Base-by-base conservation (phyloP, 2,329 filamentous ascomycete species). In the Colletotrichum melonis region DNA sequence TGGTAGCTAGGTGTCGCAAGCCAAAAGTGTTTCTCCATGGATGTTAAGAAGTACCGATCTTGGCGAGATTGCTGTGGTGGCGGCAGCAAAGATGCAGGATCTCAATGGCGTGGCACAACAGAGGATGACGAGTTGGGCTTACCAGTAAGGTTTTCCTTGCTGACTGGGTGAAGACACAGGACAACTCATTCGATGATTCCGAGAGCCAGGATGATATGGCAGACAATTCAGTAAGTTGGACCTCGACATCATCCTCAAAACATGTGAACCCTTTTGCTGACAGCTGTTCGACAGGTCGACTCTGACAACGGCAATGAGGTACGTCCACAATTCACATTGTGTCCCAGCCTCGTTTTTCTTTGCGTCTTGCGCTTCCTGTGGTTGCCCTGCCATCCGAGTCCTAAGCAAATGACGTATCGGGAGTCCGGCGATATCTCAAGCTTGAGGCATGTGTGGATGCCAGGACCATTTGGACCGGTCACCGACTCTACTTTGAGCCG, bases 71-170 rank as follows among this genome's bases (percentile, higher is more conserved):
- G 28, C 0, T 4, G 22, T 58, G 12, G 62, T 42, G 19, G 54
- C 54, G 9, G 55, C 42, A 57, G 55, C 42, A 70, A 55, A 70
- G 63, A 70, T 70, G 63, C 63, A 67, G 68, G 22, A 63, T 49
- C 38, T n/a, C 32, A 60, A 35, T 9, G 16, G 26, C 11, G 42
- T 60, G 19, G 28, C 63, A n/a, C 63, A 46, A 30, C 14, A 59
- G 30, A 70, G 68, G 49, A 70, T 22, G 14, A 46, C 68, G n/a
- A 59, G 46, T 59, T 24, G 49, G 63, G 68, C 63, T 60, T 70
- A 60, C 63, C 68, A 42, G 63, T 60, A 67, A 65, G 63, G 64
- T 28, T 46, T 70, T 70, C 30, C 55, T 59, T 69, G 30, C 65
- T 64, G 59, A 73, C 66, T 56, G 66, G 65, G 30, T 57, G 70